phyloP scores from a whole-genome alignment of 129 eudicot genomes.

The Apium graveolens region DNA sequence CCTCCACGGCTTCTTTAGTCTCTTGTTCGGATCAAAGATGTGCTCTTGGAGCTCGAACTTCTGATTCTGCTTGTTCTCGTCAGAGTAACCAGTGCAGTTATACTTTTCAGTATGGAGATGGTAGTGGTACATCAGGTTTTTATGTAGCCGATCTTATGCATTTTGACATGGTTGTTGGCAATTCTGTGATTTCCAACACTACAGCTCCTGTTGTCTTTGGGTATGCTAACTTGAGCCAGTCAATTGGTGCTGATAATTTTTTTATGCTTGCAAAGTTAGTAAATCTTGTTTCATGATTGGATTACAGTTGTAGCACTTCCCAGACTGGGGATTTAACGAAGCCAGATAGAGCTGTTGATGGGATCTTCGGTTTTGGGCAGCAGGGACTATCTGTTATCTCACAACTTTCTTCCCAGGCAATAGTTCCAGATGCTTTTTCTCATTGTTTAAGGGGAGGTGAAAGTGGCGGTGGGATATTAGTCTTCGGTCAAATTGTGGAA shows the following conservation, averaged over 20 bases:
- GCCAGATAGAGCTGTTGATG: conserved; percentile 90
- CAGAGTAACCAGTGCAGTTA: conserved; percentile 64
- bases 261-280: background rate
- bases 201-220: conserved; percentile 80
- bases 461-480: conserved; percentile 88
- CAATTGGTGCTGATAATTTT: conserved; percentile 2
- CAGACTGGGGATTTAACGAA: conserved; percentile 86
- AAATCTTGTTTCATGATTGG: conserved; percentile 19
- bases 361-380: conserved; percentile 96
- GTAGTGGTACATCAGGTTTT: conserved; percentile 84
- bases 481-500: conserved; percentile 82
- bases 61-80: conserved; percentile 63
- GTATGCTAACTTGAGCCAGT: conserved; percentile 32
- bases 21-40: conserved; percentile 80
- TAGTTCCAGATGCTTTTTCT: conserved; percentile 69
- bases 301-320: conserved; percentile 79
- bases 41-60: conserved; percentile 52
- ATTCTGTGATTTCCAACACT: conserved; percentile 48
- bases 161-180: conserved; percentile 63
- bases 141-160: conserved; percentile 68
- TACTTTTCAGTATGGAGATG: conserved; percentile 91
- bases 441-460: conserved; percentile 83
- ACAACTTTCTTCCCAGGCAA: conserved; percentile 80
- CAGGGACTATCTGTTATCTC: conserved; percentile 86
- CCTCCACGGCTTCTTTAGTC: conserved; percentile 55